Percentiles rank a stretch among this genome's conserved stretches.
phyloP scores from a whole-genome alignment of 108 stramenopile genomes.

The Fistulifera pelliculosa region DNA sequence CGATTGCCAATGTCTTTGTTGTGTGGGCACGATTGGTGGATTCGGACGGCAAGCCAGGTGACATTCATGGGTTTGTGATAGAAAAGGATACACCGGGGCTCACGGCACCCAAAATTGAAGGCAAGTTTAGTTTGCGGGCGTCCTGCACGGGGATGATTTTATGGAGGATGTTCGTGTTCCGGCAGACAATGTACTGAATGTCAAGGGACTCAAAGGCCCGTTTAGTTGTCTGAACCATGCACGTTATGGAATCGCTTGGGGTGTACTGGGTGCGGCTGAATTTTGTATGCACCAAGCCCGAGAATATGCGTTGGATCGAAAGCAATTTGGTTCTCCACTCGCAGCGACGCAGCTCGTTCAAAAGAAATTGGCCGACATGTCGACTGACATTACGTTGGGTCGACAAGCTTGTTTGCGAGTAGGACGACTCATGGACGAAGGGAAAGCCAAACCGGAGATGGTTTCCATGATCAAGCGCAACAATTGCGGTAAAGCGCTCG shows the following conservation, averaged over 20 bases:
- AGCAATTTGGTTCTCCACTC: constrained; percentile 90
- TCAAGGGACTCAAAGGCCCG: constrained; percentile 68
- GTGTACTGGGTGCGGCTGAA: constrained; percentile 91
- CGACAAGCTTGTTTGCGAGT: constrained; percentile 71
- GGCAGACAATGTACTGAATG: constrained; percentile 35
- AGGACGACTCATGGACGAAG: constrained; percentile 81
- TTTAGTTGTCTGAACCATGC: constrained; percentile 94
- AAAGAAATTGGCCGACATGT: constrained; percentile 93
- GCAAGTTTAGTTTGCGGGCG: constrained; percentile 85
- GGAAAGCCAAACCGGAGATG: constrained; percentile 75
- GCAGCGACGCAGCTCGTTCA: constrained; percentile 93
- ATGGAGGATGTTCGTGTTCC: constrained; percentile 87
- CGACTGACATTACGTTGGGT: constrained; percentile 72
- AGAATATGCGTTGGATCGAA: constrained; percentile 71
- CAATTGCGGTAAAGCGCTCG: constrained; percentile 87
- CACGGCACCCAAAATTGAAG: constrained; percentile 82
- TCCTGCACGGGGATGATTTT: constrained; percentile 88
- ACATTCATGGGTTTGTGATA: constrained; percentile 81
- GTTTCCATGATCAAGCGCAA: constrained; percentile 91
- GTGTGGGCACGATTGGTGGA: constrained; percentile 84
- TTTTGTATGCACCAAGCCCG: constrained; percentile 80
- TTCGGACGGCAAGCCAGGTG: constrained; percentile 15
- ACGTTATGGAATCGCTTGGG: constrained; percentile 95
- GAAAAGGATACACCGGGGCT: constrained; percentile 77
- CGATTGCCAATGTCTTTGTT: constrained; percentile 90